Evolutionary conservation across 2,329 filamentous ascomycete species (phyloP).

Genomic region (Phoma sp.): DNA sequence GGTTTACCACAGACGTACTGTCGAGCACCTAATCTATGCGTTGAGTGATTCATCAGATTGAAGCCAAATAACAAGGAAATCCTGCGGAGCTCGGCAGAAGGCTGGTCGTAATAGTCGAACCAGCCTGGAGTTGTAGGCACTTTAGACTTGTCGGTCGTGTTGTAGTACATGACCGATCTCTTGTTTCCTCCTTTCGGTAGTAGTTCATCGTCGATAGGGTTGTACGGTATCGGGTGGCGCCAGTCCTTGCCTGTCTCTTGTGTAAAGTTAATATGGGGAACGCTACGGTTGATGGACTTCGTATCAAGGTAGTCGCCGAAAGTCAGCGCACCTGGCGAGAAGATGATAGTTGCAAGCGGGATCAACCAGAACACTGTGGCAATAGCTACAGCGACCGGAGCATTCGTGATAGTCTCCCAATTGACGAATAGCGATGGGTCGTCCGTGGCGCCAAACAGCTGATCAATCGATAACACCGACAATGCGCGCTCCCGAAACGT

Average conservation of each 20-base stretch:
- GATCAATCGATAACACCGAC: constrained; percentile 46
- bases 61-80: constrained; percentile 43
- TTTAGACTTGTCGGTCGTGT: constrained; percentile 40
- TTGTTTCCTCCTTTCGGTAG: constrained; percentile 30
- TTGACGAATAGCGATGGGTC: constrained; percentile 45
- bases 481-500: constrained; percentile 41
- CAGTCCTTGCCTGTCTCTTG: constrained; percentile 43
- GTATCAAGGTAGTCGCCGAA: constrained; percentile 43
- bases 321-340: constrained; percentile 47
- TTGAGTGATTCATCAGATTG: constrained; percentile 36
- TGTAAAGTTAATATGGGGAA: constrained; percentile 41
- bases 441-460: constrained; percentile 44
- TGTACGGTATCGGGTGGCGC: constrained; percentile 31
- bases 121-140: constrained; percentile 19
- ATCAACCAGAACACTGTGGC: constrained; percentile 46
- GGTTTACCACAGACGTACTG: constrained; percentile 43
- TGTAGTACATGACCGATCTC: constrained; percentile 43
- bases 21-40: constrained; percentile 39
- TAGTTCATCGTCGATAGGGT: constrained; percentile 19
- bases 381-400: constrained; percentile 35
- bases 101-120: constrained; percentile 49
- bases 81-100: constrained; percentile 37
- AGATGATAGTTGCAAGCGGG: constrained; percentile 48
- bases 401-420: constrained; percentile 41
- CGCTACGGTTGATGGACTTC: constrained; percentile 21